Evolutionary conservation across 257 asterid species (phyloP).

Genomic region (Misopates orontium): DNA sequence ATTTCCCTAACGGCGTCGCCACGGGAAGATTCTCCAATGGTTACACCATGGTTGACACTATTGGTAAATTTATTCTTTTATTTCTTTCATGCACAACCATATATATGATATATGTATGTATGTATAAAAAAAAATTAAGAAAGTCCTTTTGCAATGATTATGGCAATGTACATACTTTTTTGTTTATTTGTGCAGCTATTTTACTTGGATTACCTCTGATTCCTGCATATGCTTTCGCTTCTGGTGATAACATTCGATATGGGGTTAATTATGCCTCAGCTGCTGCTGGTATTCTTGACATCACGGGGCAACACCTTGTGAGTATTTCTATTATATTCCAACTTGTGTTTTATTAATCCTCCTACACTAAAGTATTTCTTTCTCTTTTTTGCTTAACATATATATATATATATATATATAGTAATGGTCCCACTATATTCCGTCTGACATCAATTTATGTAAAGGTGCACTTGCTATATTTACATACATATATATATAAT

Average conservation of each 20-base stretch:
- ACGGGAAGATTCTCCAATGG: constrained; percentile 89
- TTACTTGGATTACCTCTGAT: constrained; percentile 70
- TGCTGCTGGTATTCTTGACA: constrained; percentile 88
- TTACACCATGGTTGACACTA: constrained; percentile 78
- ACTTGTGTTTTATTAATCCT: neutral
- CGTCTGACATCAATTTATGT: too few species aligned
- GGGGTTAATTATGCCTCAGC: constrained; percentile 91
- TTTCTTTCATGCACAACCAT: too few species aligned
- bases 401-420: too few species aligned
- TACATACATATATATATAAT: too few species aligned
- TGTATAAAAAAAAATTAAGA: too few species aligned
- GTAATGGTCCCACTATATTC: too few species aligned
- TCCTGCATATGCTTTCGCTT: constrained; percentile 56
- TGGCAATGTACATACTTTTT: neutral
- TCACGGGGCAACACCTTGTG: constrained; percentile 74
- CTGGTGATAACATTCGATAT: constrained; percentile 50
- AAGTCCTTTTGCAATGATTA: too few species aligned
- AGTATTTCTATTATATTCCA: constrained; percentile 30
- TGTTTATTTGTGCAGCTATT: constrained; percentile 45
- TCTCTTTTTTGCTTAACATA: too few species aligned
- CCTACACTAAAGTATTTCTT: too few species aligned
- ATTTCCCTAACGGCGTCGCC: constrained; percentile 68
- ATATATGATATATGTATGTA: too few species aligned
- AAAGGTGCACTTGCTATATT: too few species aligned
- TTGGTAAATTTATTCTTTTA: constrained; percentile 36